Percentiles rank a stretch among this genome's conserved stretches.
phyloP scores from a whole-genome alignment of 257 asterid genomes.

The Solanum chaucha region DNA sequence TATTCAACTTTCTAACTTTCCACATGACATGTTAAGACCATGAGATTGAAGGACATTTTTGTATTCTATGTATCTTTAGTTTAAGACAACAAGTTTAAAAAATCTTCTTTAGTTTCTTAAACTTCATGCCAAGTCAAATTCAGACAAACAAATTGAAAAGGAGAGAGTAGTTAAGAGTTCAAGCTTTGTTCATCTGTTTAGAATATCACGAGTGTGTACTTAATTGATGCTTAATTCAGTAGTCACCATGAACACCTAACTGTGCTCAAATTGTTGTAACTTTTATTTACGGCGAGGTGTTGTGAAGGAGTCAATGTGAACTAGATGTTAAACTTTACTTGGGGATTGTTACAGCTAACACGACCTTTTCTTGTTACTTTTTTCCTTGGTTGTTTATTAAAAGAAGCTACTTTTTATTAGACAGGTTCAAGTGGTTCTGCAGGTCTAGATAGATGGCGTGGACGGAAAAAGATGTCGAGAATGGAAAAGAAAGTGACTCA shows the following conservation, averaged over 20 bases:
- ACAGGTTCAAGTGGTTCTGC: slow-evolving; percentile 12
- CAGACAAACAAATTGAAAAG: not conserved
- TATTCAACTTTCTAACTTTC: not conserved
- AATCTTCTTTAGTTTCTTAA: not conserved
- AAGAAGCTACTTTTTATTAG: not conserved
- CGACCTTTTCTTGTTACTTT: not conserved
- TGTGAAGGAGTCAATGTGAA: not conserved
- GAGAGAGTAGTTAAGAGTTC: not conserved
- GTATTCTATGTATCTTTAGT: not conserved
- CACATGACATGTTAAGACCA: not conserved
- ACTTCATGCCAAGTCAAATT: not conserved
- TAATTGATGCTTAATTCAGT: not conserved
- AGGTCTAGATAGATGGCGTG: slow-evolving; percentile 38
- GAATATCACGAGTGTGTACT: not conserved
- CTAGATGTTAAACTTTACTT: not conserved
- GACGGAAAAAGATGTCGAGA: slow-evolving; percentile 40
- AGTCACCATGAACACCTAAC: not conserved
- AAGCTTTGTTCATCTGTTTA: not conserved
- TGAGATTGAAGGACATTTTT: not conserved
- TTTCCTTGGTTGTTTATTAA: not conserved
- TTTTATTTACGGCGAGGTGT: not conserved
- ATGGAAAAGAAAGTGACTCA: slow-evolving; percentile 30
- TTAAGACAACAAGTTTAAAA: not conserved
- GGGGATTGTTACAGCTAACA: not conserved
- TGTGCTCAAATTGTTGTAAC: not conserved